Conservation (phyloP, 1,284 basidiomycete species). For the Moesziomyces sp. region DNA sequence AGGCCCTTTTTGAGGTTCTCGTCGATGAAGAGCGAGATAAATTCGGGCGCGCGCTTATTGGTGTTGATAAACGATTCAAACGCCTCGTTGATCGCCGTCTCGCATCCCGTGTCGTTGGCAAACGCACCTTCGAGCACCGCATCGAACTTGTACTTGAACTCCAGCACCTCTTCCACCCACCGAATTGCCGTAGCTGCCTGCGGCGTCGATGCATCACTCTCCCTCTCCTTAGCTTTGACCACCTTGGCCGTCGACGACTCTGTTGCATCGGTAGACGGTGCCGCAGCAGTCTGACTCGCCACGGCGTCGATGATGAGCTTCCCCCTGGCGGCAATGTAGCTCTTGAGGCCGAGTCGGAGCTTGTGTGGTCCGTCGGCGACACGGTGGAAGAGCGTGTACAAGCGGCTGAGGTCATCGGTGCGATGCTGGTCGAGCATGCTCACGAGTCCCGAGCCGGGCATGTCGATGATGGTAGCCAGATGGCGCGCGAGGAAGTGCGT, state of each 20-base stretch:
- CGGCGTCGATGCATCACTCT: conserved; percentile 38
- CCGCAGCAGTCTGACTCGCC: conserved; percentile 16
- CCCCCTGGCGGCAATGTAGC: conserved; percentile 81
- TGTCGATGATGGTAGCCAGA: conserved; percentile 78
- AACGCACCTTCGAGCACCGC: conserved; percentile 79
- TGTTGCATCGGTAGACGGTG: conserved; percentile 21
- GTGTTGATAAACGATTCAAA: conserved; percentile 92
- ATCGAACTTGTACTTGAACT: conserved; percentile 92
- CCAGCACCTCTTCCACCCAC: conserved; percentile 94
- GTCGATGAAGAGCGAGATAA: conserved; percentile 95
- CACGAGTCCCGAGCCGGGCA: conserved; percentile 86
- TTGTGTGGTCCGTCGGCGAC: conserved; percentile 75
- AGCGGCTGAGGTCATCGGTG: conserved; percentile 79
- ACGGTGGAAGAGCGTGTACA: conserved; percentile 81
- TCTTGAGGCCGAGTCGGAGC: conserved; percentile 78
- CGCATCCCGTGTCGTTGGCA: conserved; percentile 77
- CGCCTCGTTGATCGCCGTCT: conserved; percentile 90
- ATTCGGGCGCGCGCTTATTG: conserved; percentile 89
- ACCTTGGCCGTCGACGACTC: neutral
- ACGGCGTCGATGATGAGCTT: conserved; percentile 79
- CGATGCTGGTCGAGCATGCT: conserved; percentile 86
- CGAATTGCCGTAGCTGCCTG: conserved; percentile 75
- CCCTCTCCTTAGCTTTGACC: conserved; percentile 6
- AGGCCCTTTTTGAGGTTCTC: conserved; percentile 95
- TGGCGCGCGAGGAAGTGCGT: conserved; percentile 82